phyloP scores from a whole-genome alignment of 805 yeast genomes.

The Metahyphopichia silvanorum region DNA sequence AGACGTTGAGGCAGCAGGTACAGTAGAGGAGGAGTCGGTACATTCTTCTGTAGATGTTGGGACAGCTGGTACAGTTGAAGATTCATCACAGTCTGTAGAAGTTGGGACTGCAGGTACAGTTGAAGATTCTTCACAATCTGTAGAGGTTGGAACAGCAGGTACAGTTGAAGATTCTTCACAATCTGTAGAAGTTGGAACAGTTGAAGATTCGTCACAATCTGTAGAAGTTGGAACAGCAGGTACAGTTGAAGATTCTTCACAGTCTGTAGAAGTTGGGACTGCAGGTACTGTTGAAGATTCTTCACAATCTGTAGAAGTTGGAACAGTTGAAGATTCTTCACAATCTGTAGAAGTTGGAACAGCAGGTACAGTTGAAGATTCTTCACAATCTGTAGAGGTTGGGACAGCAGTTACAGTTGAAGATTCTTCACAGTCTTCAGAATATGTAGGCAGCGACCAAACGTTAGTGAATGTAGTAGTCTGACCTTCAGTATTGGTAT shows the following conservation, averaged over 20 bases:
- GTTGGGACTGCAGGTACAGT: no score
- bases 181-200: neutral
- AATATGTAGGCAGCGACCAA: neutral
- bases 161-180: no score
- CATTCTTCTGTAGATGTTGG: neutral
- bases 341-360: neutral
- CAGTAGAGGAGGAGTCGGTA: constrained; percentile 2
- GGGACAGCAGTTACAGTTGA: no score
- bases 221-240: neutral
- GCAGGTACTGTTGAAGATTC: no score
- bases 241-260: neutral
- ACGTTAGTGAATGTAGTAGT: neutral
- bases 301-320: neutral
- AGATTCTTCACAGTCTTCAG: neutral
- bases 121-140: neutral
- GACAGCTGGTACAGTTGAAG: neutral
- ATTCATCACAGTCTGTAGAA: neutral
- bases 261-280: neutral
- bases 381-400: neutral
- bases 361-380: neutral
- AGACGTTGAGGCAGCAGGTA: neutral
- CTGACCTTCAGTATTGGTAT: neutral
- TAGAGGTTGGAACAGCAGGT: neutral
- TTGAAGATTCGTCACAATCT: neutral
- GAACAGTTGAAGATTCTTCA: neutral